phyloP scores from a whole-genome alignment of 345 rosid genomes.

The Adansonia digitata region DNA sequence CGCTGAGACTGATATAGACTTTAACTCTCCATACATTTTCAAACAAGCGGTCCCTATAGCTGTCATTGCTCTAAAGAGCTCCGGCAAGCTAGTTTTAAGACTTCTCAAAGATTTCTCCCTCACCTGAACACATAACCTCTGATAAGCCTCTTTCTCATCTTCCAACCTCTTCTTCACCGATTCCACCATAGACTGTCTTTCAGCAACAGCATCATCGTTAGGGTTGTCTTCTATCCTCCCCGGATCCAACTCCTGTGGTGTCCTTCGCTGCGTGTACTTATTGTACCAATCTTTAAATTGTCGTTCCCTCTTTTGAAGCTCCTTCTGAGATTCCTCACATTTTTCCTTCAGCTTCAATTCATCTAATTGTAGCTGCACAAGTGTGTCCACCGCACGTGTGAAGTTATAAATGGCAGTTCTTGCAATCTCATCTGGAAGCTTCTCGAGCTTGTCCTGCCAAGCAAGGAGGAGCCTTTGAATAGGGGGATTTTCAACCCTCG shows the following conservation, averaged over 20 bases:
- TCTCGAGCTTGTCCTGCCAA: slow-evolving; percentile 60
- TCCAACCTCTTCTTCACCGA: slow-evolving; percentile 40
- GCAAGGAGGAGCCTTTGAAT: slow-evolving; percentile 53
- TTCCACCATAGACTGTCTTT: slow-evolving; percentile 47
- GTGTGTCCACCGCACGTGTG: slow-evolving; percentile 54
- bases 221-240: slow-evolving; percentile 33
- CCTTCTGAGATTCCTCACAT: slow-evolving; percentile 59
- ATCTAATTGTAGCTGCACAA: slow-evolving; percentile 54
- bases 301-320: slow-evolving; percentile 42
- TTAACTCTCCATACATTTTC: slow-evolving; percentile 38
- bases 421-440: slow-evolving; percentile 63
- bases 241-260: slow-evolving; percentile 44
- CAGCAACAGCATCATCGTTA: slow-evolving; percentile 35
- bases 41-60: slow-evolving; percentile 49
- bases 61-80: slow-evolving; percentile 56
- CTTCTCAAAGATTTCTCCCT: slow-evolving; percentile 73
- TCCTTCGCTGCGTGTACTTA: slow-evolving; percentile 43
- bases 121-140: slow-evolving; percentile 53
- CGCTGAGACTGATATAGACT: slow-evolving; percentile 4
- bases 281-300: slow-evolving; percentile 64
- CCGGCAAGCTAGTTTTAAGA: slow-evolving; percentile 65
- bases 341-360: slow-evolving; percentile 51
- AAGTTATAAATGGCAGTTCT: slow-evolving; percentile 57
- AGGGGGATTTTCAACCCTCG: slow-evolving; percentile 58
- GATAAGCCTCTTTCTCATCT: slow-evolving; percentile 61